Percentiles rank a stretch among this genome's conserved stretches.
phyloP scores from a whole-genome alignment of 1,284 basidiomycete genomes.

The Ustilago bromivora region DNA sequence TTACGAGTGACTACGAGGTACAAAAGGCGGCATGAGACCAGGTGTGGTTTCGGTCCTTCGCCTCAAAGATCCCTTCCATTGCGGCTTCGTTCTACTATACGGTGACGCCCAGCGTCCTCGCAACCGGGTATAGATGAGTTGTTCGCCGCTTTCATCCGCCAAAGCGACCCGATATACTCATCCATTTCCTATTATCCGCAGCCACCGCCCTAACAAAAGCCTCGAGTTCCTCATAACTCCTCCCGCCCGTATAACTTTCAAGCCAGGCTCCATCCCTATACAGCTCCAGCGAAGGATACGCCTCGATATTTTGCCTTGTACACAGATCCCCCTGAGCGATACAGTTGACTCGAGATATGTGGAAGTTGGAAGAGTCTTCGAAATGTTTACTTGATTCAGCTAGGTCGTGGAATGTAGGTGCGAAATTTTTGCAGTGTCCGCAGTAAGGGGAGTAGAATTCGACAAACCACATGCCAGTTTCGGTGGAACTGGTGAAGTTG shows the following conservation, averaged over 20 bases:
- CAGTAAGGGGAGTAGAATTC: slow-evolving; percentile 77
- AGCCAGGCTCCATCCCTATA: slow-evolving; percentile 52
- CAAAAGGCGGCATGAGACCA: neutral
- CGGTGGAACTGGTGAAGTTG: slow-evolving; percentile 39
- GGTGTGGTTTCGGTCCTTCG: neutral
- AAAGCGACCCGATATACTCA: slow-evolving; percentile 3
- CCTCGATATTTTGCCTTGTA: slow-evolving; percentile 45
- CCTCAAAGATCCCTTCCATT: neutral
- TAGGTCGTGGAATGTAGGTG: slow-evolving; percentile 84
- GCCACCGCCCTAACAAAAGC: slow-evolving; percentile 43
- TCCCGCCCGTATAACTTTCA: slow-evolving; percentile 41
- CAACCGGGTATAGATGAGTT: neutral
- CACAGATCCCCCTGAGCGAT: slow-evolving; percentile 60
- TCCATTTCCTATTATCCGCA: slow-evolving; percentile 38
- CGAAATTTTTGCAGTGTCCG: slow-evolving; percentile 79
- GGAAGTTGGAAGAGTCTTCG: slow-evolving; percentile 55
- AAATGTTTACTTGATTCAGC: slow-evolving; percentile 64
- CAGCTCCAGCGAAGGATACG: slow-evolving; percentile 52
- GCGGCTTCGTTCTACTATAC: neutral
- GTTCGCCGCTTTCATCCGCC: neutral
- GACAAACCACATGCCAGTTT: slow-evolving; percentile 52
- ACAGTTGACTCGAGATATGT: slow-evolving; percentile 66
- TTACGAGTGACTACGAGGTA: neutral
- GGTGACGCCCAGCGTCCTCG: neutral
- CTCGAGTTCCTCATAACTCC: slow-evolving; percentile 34